Evolutionary conservation across 2,329 filamentous ascomycete species (phyloP).

Genomic region (Trichoderma pleuroti): DNA sequence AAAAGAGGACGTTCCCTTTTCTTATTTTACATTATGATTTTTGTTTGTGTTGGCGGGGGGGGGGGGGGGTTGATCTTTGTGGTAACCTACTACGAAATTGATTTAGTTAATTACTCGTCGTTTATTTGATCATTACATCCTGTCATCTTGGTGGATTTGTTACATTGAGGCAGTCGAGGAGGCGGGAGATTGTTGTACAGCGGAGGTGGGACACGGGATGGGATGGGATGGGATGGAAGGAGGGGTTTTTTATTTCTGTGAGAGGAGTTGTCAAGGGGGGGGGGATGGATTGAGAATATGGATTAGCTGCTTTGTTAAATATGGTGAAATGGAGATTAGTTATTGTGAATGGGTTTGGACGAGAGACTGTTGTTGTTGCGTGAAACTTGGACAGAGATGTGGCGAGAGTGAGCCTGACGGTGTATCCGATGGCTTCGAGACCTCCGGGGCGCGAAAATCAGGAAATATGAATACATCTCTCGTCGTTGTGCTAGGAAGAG

Average conservation of each 20-base stretch:
- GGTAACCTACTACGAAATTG: background rate
- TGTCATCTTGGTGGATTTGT: background rate
- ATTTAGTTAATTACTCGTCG: background rate
- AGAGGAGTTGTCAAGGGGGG: background rate
- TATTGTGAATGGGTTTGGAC: background rate
- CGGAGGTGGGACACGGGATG: conserved; percentile 13
- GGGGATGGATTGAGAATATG: background rate
- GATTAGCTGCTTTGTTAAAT: background rate
- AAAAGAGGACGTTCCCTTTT: background rate
- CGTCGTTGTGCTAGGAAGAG: background rate
- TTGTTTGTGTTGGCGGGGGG: background rate
- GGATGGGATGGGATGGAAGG: background rate
- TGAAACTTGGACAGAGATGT: background rate
- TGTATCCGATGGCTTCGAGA: background rate
- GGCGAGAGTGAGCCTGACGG: background rate
- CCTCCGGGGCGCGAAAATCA: background rate
- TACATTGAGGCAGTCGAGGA: background rate
- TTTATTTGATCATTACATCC: background rate
- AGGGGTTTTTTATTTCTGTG: background rate
- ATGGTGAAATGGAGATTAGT: background rate
- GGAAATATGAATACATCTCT: fast-evolving
- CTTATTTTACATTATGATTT: background rate
- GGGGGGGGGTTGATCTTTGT: background rate
- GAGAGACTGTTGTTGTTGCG: background rate
- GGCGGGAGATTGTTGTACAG: conserved; percentile 3